Evolutionary conservation across 176 grass and related monocot species (phyloP).

Genomic region (Aechmea fasciata): DNA sequence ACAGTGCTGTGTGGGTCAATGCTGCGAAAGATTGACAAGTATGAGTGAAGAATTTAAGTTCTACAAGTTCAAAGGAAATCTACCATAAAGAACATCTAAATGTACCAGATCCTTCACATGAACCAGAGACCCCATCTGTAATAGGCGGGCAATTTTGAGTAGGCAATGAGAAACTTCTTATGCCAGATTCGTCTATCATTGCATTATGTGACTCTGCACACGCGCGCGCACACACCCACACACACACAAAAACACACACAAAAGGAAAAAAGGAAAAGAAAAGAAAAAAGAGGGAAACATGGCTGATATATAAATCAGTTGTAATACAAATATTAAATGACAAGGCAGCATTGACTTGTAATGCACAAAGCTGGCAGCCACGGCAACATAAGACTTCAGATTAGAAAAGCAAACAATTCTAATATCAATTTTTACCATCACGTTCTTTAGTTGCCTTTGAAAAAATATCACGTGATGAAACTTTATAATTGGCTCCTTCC

Average conservation of each 20-base stretch:
- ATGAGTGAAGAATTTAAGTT: conserved; percentile 5
- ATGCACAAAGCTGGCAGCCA: neutral
- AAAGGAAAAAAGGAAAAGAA: neutral
- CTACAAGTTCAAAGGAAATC: conserved; percentile 19
- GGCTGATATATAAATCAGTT: too few species aligned
- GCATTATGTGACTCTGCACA: conserved; percentile 31
- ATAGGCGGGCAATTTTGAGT: conserved; percentile 16
- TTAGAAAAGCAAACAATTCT: neutral
- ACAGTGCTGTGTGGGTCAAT: conserved; percentile 18
- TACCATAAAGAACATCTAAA: conserved; percentile 22
- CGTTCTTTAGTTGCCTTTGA: conserved; percentile 25
- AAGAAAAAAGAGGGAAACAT: conserved; percentile 21
- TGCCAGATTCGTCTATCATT: conserved; percentile 10
- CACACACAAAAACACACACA: too few species aligned
- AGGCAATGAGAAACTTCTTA: conserved; percentile 22
- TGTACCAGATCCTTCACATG: conserved; percentile 14
- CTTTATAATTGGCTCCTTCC: conserved; percentile 35
- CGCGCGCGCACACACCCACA: too few species aligned
- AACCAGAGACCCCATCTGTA: conserved; percentile 20
- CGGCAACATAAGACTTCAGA: conserved; percentile 9
- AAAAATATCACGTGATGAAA: conserved; percentile 18
- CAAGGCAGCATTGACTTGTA: conserved; percentile 1
- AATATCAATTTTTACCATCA: neutral
- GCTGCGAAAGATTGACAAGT: conserved; percentile 29
- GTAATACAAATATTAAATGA: conserved; percentile 4